Conservation (phyloP, 225 moss, liverwort and hornwort genomes). For the Bryum argenteum region DNA sequence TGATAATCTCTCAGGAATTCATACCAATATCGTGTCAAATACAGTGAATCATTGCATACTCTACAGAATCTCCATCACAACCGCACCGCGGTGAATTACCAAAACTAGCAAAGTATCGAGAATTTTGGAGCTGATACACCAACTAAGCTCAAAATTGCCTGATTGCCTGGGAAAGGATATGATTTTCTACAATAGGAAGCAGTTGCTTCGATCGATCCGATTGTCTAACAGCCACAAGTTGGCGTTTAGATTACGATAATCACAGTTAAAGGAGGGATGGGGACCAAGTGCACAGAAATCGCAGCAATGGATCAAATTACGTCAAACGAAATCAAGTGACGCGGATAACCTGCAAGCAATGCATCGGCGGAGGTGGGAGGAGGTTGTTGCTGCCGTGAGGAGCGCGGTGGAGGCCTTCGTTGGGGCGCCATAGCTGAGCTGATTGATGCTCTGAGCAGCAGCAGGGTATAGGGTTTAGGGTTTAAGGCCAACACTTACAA, state of each 20-base stretch:
- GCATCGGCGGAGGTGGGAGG: conserved; percentile 34
- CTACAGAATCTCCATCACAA: neutral
- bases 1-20: neutral
- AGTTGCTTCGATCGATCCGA: neutral
- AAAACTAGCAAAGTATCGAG: neutral
- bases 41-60: too few relatives aligned
- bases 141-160: neutral
- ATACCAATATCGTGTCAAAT: neutral
- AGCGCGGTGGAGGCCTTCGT: conserved; percentile 38
- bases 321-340: neutral
- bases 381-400: conserved; percentile 23
- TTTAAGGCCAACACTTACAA: conserved; percentile 1
- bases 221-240: neutral
- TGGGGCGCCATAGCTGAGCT: conserved; percentile 44
- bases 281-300: conserved; percentile 11
- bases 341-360: conserved; percentile 35
- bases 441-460: neutral
- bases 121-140: conserved; percentile 2
- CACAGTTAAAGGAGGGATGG: neutral
- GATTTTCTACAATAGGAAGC: neutral
- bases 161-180: neutral
- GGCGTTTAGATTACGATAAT: neutral
- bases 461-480: conserved; percentile 39
- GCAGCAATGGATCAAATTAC: conserved; percentile 10
- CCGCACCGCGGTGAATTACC: neutral